Evolutionary conservation across 1,284 basidiomycete species (phyloP).

Genomic region (Moniliella sp.): DNA sequence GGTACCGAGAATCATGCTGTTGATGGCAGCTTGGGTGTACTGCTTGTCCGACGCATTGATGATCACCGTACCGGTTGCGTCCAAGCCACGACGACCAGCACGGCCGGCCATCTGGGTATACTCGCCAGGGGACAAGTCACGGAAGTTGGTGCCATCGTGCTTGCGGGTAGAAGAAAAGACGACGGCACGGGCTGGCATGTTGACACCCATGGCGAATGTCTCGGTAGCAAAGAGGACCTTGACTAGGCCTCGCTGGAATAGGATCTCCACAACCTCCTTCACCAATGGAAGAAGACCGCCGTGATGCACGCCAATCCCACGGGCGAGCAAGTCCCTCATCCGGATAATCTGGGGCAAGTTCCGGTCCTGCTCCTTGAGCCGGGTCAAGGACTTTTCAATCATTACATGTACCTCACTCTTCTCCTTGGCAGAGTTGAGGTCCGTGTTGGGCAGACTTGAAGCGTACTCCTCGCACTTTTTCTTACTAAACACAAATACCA

Average conservation of each 20-base stretch:
- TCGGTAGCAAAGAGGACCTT: slow-evolving; percentile 96
- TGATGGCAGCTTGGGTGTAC: slow-evolving; percentile 58
- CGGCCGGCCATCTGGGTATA: slow-evolving; percentile 99
- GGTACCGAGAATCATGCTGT: slow-evolving; percentile 75
- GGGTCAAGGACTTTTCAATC: slow-evolving; percentile 69
- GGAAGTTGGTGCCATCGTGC: slow-evolving; percentile 79
- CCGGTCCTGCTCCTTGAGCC: slow-evolving; percentile 70
- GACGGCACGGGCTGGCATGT: slow-evolving; percentile 94
- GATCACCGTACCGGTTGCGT: slow-evolving; percentile 85
- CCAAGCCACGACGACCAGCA: slow-evolving; percentile 81
- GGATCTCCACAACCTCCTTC: slow-evolving; percentile 78
- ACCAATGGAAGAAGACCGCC: slow-evolving; percentile 87
- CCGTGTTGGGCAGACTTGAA: slow-evolving; percentile 61
- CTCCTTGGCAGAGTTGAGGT: slow-evolving; percentile 62
- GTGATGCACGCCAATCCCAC: slow-evolving; percentile 92
- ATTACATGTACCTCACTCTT: slow-evolving; percentile 90
- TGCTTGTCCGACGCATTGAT: slow-evolving; percentile 55
- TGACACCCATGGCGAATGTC: slow-evolving; percentile 92
- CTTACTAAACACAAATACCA: slow-evolving; percentile 93
- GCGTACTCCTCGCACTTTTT: slow-evolving; percentile 92
- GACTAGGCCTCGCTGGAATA: slow-evolving; percentile 84
- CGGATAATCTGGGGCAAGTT: slow-evolving; percentile 79
- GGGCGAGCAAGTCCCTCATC: slow-evolving; percentile 69
- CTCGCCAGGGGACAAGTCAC: slow-evolving; percentile 45
- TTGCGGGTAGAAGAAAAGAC: slow-evolving; percentile 89